Evolutionary conservation across 345 rosid genomes (phyloP), one percentile per base, ranked within the genome.

Genomic region (Brassica cretica): DNA sequence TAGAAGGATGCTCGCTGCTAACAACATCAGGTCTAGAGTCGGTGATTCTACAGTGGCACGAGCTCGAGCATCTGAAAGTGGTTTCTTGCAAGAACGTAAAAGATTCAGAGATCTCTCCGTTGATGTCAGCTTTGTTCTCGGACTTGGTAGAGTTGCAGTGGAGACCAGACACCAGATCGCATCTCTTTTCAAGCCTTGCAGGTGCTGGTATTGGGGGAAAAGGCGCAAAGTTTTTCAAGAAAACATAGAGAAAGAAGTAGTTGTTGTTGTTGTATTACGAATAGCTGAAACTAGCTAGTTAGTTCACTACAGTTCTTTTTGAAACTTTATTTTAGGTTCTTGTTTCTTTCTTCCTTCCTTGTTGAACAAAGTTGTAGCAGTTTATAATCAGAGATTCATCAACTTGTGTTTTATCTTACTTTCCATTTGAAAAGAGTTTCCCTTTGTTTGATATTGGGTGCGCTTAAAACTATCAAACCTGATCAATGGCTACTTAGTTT

Each of bases 131-230:
- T 25, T 78, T 91, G 66, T 91, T 93, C 84, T 89, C 90, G 18
- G 82, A 39, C 55, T 89, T 95, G 12, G 90, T 86, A 83, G 99
- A 90, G 60, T 80, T 95, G 84, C 91, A 87, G 80, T 95, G 99
- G 99, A 86, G 93, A 71, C 97, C 99, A 29, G 96, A 95, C 68
- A 82, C 91, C 15, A 93, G 84, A 72, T 89, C 91, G 10, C 92
- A 87, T 66, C 89, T 91, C 9, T 82, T 78, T 18, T 81, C 87
- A 59, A 85, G 87, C 71, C 97, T 95, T 61, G 73, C 32, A 9
- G 96, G 85, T 61, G 87, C 86, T 11, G 97, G 91, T 44, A 82
- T 95, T 84, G 93, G 98, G 35, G 85, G 62, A 15, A 93, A 84
- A 81, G 99, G 98, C 3, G 81, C 88, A 27, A 93, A 85, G 71